Evolutionary conservation across 352 stramenopile genomes (phyloP), one percentile per base, ranked within the genome.

Genomic region (Pythium aristosporum): DNA sequence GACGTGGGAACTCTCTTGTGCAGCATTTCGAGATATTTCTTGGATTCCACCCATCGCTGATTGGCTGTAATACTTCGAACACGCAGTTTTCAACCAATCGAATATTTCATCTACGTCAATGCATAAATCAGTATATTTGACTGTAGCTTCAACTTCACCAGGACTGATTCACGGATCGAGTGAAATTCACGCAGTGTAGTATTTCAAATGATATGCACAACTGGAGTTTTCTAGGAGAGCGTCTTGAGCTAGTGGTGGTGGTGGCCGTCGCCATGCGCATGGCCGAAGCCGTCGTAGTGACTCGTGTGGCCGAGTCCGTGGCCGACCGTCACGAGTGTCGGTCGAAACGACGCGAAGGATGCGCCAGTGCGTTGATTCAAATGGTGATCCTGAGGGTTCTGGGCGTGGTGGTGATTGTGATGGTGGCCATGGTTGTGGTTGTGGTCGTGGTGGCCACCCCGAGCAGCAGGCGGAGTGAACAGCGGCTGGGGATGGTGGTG

Each of bases 321-420:
- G 55, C 55, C 50, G 3, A 43, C 51, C 3, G 60, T 53, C 42
- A 61, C 55, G n/a, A 61, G 43, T n/a, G 51, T 36, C 25, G 60
- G 60, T 23, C 60, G 60, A 23, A 60, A 67, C 30, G 51, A 16
- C 9, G 44, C 12, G 16, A 67, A 67, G 15, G 60, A 37, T 0
- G 43, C 11, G 10, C 42, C 21, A 18, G 25, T 46, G 50, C 44
- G 59, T 43, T 67, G 60, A 34, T 58, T 67, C 21, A 52, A 42
- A 20, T 49, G 51, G 28, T 67, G 60, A 21, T 68, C 53, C 37
- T 68, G 61, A 4, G 52, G 61, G 16, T 68, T 61, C 53, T 68
- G 61, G 12, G 34, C 23, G 7, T 67, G 48, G 7, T 67, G 48
- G 20, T 52, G 58, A 21, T 39, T 20, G 13, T 48, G 56, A 20